Base-by-base conservation (phyloP, 352 stramenopile genomes). In the Globisporangium spiculum region DNA sequence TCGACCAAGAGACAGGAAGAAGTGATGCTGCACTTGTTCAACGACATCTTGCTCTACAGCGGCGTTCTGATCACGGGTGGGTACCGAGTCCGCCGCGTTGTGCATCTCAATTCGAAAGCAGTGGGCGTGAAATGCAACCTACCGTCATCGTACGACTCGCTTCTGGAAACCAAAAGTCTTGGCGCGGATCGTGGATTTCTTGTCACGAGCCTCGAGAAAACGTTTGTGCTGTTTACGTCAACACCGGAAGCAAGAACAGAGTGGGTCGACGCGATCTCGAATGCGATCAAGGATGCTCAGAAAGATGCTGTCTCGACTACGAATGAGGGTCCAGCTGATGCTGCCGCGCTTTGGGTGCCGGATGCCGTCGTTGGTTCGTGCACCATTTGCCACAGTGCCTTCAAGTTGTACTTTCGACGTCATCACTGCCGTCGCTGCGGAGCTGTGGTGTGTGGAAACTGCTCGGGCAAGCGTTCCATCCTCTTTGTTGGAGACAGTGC, bases 21-120 rank as follows among this genome's bases (percentile, higher is more conserved):
- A 24, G 84, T 96, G 18, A 84, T 93, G 75, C 72, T 96, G 30
- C 88, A 96, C 61, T 63, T 96, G 22, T 96, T 96, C 66, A 96
- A 94, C 65, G 88, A 96, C 56, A 78, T 96, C 22, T 60, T 96
- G 46, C 75, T 96, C 36, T 96, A 94, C 74, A 96, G 88, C 46
- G 82, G 79, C 22, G 75, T 93, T 56, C 61, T 93, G 0, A 80
- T 92, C 50, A 91, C 83, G 0, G 86, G 86, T 30, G 86, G 84
- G 20, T 95, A 91, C 58, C 84, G 85, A 7, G 73, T 92, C 10
- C 84, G 88, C 5, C 76, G 86, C 46, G 76, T 92, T 60, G 80
- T 96, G 14, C 73, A 93, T 56, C 75, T 95, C 46, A 74, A 76
- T 32, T 95, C 88, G 0, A 92, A 90, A 58, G 85, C 84, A 4